Conservation (phyloP, 352 stramenopile genomes). For the Phytophthora boehmeriae region DNA sequence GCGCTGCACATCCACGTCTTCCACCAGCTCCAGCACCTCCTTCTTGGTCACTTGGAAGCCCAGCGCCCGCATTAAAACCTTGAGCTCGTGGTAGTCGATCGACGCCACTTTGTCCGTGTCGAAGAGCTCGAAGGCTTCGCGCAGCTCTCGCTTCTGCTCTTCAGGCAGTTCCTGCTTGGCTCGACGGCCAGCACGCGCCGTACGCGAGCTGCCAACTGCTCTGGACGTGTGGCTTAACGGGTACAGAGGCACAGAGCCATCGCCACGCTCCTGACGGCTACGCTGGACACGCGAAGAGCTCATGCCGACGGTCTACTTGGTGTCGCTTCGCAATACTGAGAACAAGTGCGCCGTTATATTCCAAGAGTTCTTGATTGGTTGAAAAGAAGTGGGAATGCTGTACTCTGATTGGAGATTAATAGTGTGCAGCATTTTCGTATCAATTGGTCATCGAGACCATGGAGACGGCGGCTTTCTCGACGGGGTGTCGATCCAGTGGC, state of each 20-base stretch:
- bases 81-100: slow-evolving; percentile 95
- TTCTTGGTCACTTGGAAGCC: slow-evolving; percentile 92
- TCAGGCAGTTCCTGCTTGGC: slow-evolving; percentile 76
- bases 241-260: slow-evolving; percentile 31
- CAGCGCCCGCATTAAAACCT: slow-evolving; percentile 93
- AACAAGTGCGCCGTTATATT: slow-evolving; percentile 6
- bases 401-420: slow-evolving; percentile 18
- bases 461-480: slow-evolving; percentile 55
- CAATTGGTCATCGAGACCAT: slow-evolving; percentile 21
- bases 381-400: slow-evolving; percentile 9
- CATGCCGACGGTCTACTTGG: slow-evolving; percentile 16
- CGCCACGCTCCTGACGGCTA: slow-evolving; percentile 34
- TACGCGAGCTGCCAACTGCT: slow-evolving; percentile 12
- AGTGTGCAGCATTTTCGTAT: slow-evolving; percentile 13
- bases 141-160: slow-evolving; percentile 90
- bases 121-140: slow-evolving; percentile 94
- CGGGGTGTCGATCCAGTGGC: slow-evolving; percentile 62
- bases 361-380: slow-evolving; percentile 17
- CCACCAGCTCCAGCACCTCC: slow-evolving; percentile 89
- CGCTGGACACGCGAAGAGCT: slow-evolving; percentile 34
- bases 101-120: slow-evolving; percentile 91
- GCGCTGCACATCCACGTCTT: slow-evolving; percentile 89
- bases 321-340: slow-evolving; percentile 33
- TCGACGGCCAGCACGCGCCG: slow-evolving; percentile 30
- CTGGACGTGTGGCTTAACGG: slow-evolving; percentile 23